phyloP scores from a whole-genome alignment of 2,329 filamentous ascomycete genomes.

The Calonectria hawksworthii region DNA sequence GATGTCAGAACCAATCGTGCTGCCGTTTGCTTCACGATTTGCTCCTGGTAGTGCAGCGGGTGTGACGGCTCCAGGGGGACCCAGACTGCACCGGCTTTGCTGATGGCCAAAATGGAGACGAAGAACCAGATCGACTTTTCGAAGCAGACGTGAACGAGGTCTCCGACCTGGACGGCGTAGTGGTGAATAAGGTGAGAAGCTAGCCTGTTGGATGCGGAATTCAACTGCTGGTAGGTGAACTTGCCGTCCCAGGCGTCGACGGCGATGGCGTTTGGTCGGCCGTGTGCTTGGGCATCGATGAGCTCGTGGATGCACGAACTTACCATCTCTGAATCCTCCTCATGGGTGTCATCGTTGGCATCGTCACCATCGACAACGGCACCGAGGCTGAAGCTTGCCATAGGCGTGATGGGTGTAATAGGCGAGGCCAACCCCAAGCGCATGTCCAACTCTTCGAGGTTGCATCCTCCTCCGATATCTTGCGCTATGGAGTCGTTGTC shows the following conservation, averaged over 20 bases:
- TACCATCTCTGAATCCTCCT: not conserved
- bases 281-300: constrained; percentile 24
- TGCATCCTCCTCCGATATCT: not conserved
- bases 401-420: not conserved
- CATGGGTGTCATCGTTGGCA: not conserved
- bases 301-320: constrained; percentile 35
- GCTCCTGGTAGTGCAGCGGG: not conserved
- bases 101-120: constrained; percentile 19
- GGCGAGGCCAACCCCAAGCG: not conserved
- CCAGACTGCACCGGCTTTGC: constrained; percentile 11
- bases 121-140: constrained; percentile 32
- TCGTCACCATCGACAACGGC: not conserved
- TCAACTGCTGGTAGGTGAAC: constrained; percentile 37
- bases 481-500: not conserved
- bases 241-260: constrained; percentile 45
- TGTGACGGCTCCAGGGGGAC: constrained; percentile 8
- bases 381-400: not conserved
- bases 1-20: not conserved
- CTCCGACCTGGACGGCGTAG: constrained; percentile 7
- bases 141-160: constrained; percentile 27
- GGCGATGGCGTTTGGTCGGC: constrained; percentile 29
- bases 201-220: constrained; percentile 10
- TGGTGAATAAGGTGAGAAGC: constrained; percentile 15
- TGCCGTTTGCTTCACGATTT: not conserved
- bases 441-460: not conserved